Conservation (phyloP, 192 early-diverging fungal species). For the Podochytrium sp. region DNA sequence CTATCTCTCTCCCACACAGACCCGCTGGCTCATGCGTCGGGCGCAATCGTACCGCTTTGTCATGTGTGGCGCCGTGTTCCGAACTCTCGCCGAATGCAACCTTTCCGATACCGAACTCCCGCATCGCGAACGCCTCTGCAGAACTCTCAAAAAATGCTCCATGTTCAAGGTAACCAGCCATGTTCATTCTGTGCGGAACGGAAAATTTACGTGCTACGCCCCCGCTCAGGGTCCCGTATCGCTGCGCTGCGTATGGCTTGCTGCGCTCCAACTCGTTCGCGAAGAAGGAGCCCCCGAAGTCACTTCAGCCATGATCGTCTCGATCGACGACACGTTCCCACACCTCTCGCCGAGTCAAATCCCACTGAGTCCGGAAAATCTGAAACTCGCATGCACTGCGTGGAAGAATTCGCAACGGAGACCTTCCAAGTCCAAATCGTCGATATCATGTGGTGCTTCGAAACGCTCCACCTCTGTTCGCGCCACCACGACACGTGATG, state of each 20-base stretch:
- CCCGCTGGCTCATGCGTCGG: conserved; percentile 19
- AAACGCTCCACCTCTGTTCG: too few species aligned
- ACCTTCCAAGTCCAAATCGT: too few species aligned
- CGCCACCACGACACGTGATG: too few species aligned
- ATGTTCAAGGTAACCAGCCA: too few species aligned
- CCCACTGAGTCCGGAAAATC: background rate
- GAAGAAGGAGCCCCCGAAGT: too few species aligned
- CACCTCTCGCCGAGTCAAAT: background rate
- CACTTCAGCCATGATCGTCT: background rate
- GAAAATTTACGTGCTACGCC: too few species aligned
- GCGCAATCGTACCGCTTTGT: conserved; percentile 17
- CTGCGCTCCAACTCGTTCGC: background rate
- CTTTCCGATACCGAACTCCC: background rate
- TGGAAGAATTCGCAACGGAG: background rate
- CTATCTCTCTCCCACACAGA: background rate
- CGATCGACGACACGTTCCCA: background rate
- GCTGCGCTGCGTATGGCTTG: background rate
- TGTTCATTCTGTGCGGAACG: too few species aligned
- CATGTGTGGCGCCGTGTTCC: conserved; percentile 15
- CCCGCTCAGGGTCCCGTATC: background rate
- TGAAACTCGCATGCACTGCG: background rate
- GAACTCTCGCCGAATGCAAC: background rate
- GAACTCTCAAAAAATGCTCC: conserved; percentile 9
- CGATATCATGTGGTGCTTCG: too few species aligned
- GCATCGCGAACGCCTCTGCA: conserved; percentile 18